phyloP scores from a whole-genome alignment of 352 stramenopile species.

The Thraustochytrium sp. region DNA sequence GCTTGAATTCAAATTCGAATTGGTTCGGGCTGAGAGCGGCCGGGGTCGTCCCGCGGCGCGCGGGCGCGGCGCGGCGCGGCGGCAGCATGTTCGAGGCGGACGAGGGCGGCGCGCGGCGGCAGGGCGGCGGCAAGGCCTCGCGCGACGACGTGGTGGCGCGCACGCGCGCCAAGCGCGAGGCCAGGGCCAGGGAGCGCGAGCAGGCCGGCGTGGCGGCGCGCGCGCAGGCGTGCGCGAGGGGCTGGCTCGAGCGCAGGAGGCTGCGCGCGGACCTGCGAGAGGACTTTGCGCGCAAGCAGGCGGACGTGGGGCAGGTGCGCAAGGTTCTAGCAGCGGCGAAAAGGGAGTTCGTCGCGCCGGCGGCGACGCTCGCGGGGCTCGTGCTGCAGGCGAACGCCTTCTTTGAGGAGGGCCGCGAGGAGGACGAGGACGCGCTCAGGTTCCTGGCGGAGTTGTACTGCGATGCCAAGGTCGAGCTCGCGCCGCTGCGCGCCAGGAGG shows the following conservation, averaged over 20 bases:
- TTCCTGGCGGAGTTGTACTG: neutral
- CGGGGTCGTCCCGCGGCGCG: too few relatives aligned
- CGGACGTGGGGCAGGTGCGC: neutral
- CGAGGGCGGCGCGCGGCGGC: too few relatives aligned
- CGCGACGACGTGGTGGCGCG: neutral
- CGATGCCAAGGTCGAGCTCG: neutral
- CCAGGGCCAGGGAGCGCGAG: neutral
- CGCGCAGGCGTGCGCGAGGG: neutral
- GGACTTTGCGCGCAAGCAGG: neutral
- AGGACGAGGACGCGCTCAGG: neutral
- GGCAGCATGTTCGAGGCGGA: too few relatives aligned
- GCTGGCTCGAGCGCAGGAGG: neutral
- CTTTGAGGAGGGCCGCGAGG: neutral
- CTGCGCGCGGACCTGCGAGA: neutral
- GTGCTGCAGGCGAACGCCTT: conserved; percentile 1
- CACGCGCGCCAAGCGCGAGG: neutral
- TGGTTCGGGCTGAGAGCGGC: too few relatives aligned
- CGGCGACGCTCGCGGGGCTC: neutral
- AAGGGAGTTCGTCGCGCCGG: neutral
- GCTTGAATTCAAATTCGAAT: too few relatives aligned
- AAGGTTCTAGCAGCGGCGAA: neutral
- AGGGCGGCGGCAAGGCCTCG: too few relatives aligned
- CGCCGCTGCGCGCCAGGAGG: neutral
- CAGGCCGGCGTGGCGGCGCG: neutral
- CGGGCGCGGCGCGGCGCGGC: too few relatives aligned